Conservation (phyloP, 352 stramenopile species). For the Elongisporangium prolatum region DNA sequence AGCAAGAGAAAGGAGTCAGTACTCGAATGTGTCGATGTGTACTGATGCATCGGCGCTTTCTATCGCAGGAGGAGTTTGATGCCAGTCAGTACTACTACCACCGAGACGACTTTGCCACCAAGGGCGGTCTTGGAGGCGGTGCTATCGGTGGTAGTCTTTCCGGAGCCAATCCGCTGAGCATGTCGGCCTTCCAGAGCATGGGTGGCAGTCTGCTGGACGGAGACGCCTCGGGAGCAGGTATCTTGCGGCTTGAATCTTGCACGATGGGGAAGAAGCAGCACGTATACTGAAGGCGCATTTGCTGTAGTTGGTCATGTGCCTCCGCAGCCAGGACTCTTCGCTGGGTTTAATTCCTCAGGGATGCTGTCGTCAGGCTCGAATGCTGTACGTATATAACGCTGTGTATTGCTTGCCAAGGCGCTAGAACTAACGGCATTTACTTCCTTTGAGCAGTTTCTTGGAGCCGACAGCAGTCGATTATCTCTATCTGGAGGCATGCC, state of each 20-base stretch:
- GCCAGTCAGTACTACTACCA: slow-evolving; percentile 88
- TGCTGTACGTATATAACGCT: slow-evolving; percentile 33
- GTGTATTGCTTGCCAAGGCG: background rate
- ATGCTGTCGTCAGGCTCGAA: slow-evolving; percentile 31
- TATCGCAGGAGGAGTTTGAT: slow-evolving; percentile 69
- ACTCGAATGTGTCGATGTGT: background rate
- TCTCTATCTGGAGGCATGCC: slow-evolving; percentile 22
- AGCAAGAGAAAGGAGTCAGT: background rate
- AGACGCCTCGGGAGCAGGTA: background rate
- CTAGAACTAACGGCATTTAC: no score
- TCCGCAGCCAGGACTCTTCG: slow-evolving; percentile 22
- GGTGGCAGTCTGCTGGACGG: slow-evolving; percentile 18
- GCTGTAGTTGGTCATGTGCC: slow-evolving; percentile 3
- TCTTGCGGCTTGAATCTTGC: background rate
- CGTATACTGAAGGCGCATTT: background rate
- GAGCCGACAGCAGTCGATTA: slow-evolving; percentile 21
- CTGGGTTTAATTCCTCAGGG: slow-evolving; percentile 35
- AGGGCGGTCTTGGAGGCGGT: slow-evolving; percentile 14
- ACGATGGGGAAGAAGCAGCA: background rate
- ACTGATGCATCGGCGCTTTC: background rate
- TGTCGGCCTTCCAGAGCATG: slow-evolving; percentile 57
- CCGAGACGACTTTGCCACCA: slow-evolving; percentile 60
- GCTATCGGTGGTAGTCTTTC: slow-evolving; percentile 12
- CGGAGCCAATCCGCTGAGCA: slow-evolving; percentile 23
- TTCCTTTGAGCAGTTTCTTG: slow-evolving; percentile 42